These are phyloP conservation scores for Kurtzmaniella quercitrusa DNA, from an alignment of 1,139 yeast species.

Conservation along the genomic window DNA sequence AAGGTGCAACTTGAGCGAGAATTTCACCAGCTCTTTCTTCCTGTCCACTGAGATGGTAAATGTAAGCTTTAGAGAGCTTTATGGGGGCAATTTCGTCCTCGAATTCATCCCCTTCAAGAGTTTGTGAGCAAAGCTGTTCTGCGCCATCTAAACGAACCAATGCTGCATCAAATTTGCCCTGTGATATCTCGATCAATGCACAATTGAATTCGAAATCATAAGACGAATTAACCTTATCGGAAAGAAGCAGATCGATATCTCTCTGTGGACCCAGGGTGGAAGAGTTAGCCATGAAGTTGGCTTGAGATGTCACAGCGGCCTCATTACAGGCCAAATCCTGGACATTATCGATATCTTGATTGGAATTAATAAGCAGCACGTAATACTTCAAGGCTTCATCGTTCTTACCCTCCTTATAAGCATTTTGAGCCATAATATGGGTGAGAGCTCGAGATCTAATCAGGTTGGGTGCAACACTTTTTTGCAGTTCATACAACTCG, in stretches of 20 bases:
- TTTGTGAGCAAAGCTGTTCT: constrained; percentile 24
- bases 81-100: constrained; percentile 58
- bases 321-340: constrained; percentile 68
- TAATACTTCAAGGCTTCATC: constrained; percentile 54
- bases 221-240: constrained; percentile 11
- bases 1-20: constrained; percentile 19
- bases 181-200: constrained; percentile 52
- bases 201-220: constrained; percentile 59
- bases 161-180: constrained; percentile 41
- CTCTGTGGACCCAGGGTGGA: constrained; percentile 4
- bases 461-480: constrained; percentile 15
- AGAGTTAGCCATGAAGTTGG: constrained; percentile 17
- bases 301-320: constrained; percentile 63
- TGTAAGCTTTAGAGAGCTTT: constrained; percentile 65
- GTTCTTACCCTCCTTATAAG: constrained; percentile 63
- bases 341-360: constrained; percentile 29
- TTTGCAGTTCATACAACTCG: constrained; percentile 26
- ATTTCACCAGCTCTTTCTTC: constrained; percentile 39
- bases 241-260: constrained; percentile 5
- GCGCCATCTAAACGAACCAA: constrained; percentile 51
- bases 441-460: constrained; percentile 47
- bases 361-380: constrained; percentile 42
- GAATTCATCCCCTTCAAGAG: constrained; percentile 40
- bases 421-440: constrained; percentile 81
- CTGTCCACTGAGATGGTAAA: constrained; percentile 48